Evolutionary conservation across 441 rosid genomes (phyloP).

Genomic region (Populus hybrid): DNA sequence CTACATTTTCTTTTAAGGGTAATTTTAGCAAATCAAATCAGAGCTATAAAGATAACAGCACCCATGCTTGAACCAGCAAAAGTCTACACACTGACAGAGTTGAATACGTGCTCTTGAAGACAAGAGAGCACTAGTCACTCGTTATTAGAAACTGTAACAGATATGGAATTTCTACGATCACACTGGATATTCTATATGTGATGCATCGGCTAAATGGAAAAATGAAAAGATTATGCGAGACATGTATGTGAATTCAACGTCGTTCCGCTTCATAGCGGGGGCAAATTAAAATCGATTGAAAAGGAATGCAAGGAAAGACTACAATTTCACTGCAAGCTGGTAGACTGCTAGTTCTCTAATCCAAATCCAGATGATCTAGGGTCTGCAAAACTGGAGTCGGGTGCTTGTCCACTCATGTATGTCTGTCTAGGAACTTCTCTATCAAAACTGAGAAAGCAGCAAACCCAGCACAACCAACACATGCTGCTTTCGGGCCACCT

Average conservation of each 20-base stretch:
- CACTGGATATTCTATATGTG: not conserved
- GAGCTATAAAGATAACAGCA: not conserved
- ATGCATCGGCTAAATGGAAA: not conserved
- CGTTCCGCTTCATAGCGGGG: not conserved
- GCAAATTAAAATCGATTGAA: too few relatives aligned
- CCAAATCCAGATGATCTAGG: not conserved
- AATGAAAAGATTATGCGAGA: not conserved
- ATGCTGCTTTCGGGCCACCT: slow-evolving; percentile 93
- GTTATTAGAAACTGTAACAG: not conserved
- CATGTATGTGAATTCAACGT: not conserved
- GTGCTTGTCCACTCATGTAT: slow-evolving; percentile 36
- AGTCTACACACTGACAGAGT: not conserved
- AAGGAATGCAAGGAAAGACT: not conserved
- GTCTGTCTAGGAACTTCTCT: slow-evolving; percentile 88
- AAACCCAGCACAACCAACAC: slow-evolving; percentile 90
- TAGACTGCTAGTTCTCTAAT: not conserved
- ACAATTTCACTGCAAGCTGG: not conserved
- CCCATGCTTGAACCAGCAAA: not conserved
- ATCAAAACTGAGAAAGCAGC: slow-evolving; percentile 89
- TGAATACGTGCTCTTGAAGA: not conserved
- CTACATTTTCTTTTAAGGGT: not conserved
- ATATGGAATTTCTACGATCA: not conserved
- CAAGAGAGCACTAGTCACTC: not conserved
- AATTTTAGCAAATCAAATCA: not conserved
- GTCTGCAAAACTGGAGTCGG: slow-evolving; percentile 14